These are phyloP conservation scores for Exophiala lecanii-corni DNA, from an alignment of 2,329 filamentous ascomycete genomes.

Conservation along the genomic window DNA sequence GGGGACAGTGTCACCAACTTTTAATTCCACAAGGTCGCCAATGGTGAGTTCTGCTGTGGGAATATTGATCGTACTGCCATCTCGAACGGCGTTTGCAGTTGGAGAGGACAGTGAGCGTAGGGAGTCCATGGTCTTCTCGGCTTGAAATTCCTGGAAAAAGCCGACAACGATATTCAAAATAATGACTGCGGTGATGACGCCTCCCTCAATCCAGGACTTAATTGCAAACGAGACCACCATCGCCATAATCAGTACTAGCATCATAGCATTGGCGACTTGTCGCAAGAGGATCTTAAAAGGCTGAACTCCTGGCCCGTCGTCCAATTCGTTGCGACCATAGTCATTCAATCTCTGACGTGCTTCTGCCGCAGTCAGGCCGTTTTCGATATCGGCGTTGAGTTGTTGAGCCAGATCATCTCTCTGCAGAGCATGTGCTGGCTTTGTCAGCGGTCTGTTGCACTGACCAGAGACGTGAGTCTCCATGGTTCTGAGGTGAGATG, in stretches of 20 bases:
- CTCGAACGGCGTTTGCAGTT: conserved; percentile 47
- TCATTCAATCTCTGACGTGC: conserved; percentile 52
- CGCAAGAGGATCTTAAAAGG: conserved; percentile 65
- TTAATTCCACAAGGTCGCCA: conserved; percentile 54
- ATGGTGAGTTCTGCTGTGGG: conserved; percentile 52
- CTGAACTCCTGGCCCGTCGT: conserved; percentile 62
- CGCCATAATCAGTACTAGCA: conserved; percentile 55
- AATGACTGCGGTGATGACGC: conserved; percentile 56
- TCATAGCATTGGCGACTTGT: conserved; percentile 67
- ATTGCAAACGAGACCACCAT: conserved; percentile 57
- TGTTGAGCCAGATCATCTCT: conserved; percentile 50
- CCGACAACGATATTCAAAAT: conserved; percentile 55
- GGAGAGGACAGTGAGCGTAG: conserved; percentile 47
- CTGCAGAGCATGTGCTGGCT: conserved; percentile 60
- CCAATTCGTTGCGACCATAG: conserved; percentile 60
- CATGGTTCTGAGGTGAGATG: too few relatives aligned
- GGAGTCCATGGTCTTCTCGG: conserved; percentile 52
- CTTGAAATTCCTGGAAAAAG: conserved; percentile 50
- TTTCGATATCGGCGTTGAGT: conserved; percentile 51
- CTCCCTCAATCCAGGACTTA: conserved; percentile 57
- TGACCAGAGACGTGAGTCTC: conserved; percentile 41
- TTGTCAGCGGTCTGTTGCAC: conserved; percentile 51
- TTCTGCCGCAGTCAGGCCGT: conserved; percentile 54
- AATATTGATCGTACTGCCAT: conserved; percentile 45
- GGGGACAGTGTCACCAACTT: conserved; percentile 46